Evolutionary conservation across 306 rosid genomes (phyloP).

Genomic region (Sechiopsis laciniata): DNA sequence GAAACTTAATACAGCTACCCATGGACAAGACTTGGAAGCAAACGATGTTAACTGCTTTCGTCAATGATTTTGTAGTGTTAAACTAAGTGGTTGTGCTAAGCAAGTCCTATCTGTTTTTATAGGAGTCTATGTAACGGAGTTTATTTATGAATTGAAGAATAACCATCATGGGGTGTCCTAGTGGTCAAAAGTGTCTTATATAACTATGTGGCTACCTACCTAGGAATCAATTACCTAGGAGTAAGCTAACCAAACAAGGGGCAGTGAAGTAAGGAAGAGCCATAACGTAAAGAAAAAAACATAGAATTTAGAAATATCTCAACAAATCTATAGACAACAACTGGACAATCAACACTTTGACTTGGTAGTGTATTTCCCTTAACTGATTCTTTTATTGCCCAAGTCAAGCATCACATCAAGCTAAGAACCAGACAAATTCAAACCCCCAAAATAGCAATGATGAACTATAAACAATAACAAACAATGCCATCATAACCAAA

Average conservation of each 20-base stretch:
- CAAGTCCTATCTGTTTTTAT: not conserved
- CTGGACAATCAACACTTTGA: not conserved
- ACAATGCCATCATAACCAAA: not conserved
- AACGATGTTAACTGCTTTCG: not conserved
- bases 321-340: not conserved
- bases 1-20: not conserved
- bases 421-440: not conserved
- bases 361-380: too few species aligned
- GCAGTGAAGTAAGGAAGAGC: too few species aligned
- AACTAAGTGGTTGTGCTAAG: not conserved
- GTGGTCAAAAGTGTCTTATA: too few species aligned
- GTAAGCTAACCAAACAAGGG: not conserved
- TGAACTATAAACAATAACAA: not conserved
- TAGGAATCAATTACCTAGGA: too few species aligned
- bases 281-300: not conserved
- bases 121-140: not conserved
- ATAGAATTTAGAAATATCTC: not conserved
- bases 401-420: constrained; percentile 8
- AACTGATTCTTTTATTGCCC: not conserved
- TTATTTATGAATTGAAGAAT: not conserved
- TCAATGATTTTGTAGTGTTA: not conserved
- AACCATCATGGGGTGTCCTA: too few species aligned
- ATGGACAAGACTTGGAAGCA: not conserved
- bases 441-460: not conserved
- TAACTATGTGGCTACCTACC: too few species aligned